Conservation (phyloP, 2,329 filamentous ascomycete species). For the Aschersonia sp. region DNA sequence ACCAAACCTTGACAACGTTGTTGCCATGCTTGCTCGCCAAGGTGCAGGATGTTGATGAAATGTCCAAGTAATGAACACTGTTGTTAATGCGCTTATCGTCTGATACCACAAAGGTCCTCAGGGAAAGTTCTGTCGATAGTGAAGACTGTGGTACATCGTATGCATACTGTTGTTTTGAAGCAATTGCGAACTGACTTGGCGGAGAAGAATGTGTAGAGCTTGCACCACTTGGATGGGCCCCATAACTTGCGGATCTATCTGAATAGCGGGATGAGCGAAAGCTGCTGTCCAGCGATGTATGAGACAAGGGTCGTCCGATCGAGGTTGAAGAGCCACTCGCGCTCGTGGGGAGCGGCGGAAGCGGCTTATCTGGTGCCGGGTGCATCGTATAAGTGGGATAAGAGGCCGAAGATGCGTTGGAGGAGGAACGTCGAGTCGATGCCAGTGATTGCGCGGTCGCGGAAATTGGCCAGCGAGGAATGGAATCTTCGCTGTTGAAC, state of each 20-base stretch:
- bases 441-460: neutral
- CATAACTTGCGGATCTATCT: conserved; percentile 1
- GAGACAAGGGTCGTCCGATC: conserved; percentile 1
- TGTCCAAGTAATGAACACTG: conserved; percentile 19
- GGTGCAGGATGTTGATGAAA: conserved; percentile 16
- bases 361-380: conserved; percentile 4
- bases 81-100: conserved; percentile 16
- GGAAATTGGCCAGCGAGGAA: conserved; percentile 1
- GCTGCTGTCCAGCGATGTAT: conserved; percentile 1
- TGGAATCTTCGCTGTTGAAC: neutral
- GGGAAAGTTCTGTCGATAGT: conserved; percentile 4
- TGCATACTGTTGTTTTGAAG: neutral
- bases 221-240: neutral
- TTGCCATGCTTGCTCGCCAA: conserved; percentile 30
- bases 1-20: conserved; percentile 84
- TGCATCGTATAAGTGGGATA: conserved; percentile 3
- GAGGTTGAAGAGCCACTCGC: conserved; percentile 1
- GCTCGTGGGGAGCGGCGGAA: conserved; percentile 2
- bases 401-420: conserved; percentile 1
- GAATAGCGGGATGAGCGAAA: conserved; percentile 3
- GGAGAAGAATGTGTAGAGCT: neutral
- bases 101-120: conserved; percentile 11
- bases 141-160: neutral
- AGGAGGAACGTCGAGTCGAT: conserved; percentile 1
- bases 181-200: neutral